A percentile compares a stretch with the other conserved stretches of the same genome.
Conservation (phyloP, 164 flowering plant genomes). For the Berberis thunbergii region DNA sequence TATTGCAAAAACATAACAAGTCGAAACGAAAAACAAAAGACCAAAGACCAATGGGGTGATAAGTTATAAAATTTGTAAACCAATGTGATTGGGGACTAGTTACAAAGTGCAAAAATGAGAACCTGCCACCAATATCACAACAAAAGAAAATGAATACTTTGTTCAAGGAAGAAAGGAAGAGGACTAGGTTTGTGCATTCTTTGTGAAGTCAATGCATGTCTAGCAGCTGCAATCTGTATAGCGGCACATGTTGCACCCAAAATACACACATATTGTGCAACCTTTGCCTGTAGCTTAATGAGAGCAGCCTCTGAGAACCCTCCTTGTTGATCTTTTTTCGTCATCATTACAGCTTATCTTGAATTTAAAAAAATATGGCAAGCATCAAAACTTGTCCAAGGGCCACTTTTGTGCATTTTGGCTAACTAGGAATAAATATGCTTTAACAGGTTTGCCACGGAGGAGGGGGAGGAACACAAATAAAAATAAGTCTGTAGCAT, state of each 20-base stretch:
- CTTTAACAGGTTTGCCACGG: too few species aligned
- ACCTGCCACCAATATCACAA: background rate
- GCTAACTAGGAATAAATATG: too few species aligned
- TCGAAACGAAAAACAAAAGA: too few species aligned
- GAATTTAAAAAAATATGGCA: slow-evolving; percentile 5
- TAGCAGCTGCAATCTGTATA: slow-evolving; percentile 86
- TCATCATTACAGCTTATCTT: slow-evolving; percentile 63
- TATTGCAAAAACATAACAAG: too few species aligned
- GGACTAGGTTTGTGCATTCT: slow-evolving; percentile 33
- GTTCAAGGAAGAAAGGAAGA: background rate
- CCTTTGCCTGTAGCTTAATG: slow-evolving; percentile 67
- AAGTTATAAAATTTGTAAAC: too few species aligned
- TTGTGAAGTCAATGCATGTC: slow-evolving; percentile 72
- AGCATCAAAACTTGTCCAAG: background rate
- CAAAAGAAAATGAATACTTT: background rate
- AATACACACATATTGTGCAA: slow-evolving; percentile 81
- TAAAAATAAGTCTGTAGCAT: too few species aligned
- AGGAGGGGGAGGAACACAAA: too few species aligned
- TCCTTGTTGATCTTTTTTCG: slow-evolving; percentile 77
- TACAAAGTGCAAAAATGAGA: background rate
- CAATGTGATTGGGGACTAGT: too few species aligned
- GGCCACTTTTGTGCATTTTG: background rate
- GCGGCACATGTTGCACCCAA: slow-evolving; percentile 76
- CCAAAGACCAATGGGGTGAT: too few species aligned
- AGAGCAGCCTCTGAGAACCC: slow-evolving; percentile 62